Percentiles rank a stretch among this genome's conserved stretches.
These are phyloP conservation scores for Trichophyton verrucosum DNA, from an alignment of 2,329 filamentous ascomycete genomes.

Conservation along the genomic window DNA sequence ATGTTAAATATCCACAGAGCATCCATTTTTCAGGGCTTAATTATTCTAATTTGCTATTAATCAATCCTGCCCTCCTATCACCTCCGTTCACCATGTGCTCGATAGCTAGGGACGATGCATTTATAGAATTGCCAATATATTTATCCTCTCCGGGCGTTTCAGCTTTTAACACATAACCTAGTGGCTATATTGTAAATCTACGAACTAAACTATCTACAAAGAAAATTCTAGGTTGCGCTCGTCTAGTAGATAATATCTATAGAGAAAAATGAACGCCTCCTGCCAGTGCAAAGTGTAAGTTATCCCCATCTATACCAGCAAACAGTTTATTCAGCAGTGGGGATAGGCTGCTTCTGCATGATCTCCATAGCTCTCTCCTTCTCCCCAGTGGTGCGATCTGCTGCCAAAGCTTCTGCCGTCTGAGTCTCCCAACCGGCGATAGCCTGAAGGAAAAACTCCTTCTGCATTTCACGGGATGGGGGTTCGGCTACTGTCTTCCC, in stretches of 20 bases:
- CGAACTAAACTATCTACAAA: no score
- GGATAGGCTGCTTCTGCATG: slow-evolving; percentile 8
- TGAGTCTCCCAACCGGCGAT: slow-evolving; percentile 33
- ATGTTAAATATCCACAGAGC: not conserved
- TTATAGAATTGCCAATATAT: not conserved
- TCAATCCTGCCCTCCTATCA: not conserved
- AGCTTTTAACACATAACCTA: no score
- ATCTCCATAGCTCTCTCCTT: slow-evolving; percentile 7
- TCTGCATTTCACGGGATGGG: slow-evolving; percentile 27
- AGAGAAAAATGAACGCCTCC: no score
- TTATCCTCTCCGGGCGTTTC: no score
- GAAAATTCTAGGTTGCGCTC: no score
- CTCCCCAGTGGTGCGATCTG: slow-evolving; percentile 3
- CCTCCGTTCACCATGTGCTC: not conserved
- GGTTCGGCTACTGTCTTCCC: slow-evolving; percentile 21
- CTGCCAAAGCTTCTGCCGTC: slow-evolving; percentile 6
- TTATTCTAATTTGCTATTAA: not conserved
- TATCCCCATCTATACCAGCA: not conserved
- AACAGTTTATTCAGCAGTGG: not conserved
- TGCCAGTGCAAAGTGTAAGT: not conserved
- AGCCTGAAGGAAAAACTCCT: slow-evolving; percentile 27
- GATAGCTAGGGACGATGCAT: not conserved
- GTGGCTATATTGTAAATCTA: no score
- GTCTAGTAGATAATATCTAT: not conserved
- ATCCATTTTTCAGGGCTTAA: not conserved